phyloP scores from a whole-genome alignment of 2,329 filamentous ascomycete genomes.

The Geoglossum cookeanum region DNA sequence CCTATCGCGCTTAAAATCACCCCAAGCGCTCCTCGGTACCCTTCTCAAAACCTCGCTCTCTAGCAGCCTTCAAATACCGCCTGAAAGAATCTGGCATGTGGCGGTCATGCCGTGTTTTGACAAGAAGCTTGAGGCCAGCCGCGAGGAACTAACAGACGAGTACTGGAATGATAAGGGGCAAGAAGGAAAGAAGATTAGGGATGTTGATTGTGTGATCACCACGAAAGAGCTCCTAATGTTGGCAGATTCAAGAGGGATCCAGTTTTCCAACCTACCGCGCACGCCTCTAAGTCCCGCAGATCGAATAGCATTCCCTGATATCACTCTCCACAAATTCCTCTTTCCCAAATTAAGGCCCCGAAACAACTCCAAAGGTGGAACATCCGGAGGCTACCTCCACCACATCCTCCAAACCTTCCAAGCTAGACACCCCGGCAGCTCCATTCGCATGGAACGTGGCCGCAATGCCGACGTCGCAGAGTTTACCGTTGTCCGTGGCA shows the following conservation, averaged over 20 bases:
- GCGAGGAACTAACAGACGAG: conserved; percentile 71
- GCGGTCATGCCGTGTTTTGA: conserved; percentile 98
- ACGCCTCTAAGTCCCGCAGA: conserved; percentile 29
- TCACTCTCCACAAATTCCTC: conserved; percentile 49
- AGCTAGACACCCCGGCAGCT: conserved; percentile 48
- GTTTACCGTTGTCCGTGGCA: conserved; percentile 45
- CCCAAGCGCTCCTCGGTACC: conserved; percentile 79
- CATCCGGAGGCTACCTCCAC: conserved; percentile 76
- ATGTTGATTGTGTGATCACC: conserved; percentile 96
- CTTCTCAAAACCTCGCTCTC: conserved; percentile 75
- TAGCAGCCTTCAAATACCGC: conserved; percentile 48
- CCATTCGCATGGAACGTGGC: conserved; percentile 52
- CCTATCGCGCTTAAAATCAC: conserved; percentile 78
- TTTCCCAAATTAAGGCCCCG: conserved; percentile 31
- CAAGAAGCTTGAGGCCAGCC: conserved; percentile 92
- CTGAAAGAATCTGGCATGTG: conserved; percentile 78
- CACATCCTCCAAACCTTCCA: conserved; percentile 65
- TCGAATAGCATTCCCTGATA: conserved; percentile 50
- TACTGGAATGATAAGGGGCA: conserved; percentile 42
- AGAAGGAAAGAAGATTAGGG: conserved; percentile 42
- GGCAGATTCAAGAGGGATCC: conserved; percentile 57
- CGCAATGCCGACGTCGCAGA: conserved; percentile 85
- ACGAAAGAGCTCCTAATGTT: conserved; percentile 87
- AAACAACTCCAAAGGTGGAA: conserved; percentile 41
- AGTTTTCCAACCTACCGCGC: conserved; percentile 54